Conservation (phyloP, 2,329 filamentous ascomycete species). For the Dothistroma pini region DNA sequence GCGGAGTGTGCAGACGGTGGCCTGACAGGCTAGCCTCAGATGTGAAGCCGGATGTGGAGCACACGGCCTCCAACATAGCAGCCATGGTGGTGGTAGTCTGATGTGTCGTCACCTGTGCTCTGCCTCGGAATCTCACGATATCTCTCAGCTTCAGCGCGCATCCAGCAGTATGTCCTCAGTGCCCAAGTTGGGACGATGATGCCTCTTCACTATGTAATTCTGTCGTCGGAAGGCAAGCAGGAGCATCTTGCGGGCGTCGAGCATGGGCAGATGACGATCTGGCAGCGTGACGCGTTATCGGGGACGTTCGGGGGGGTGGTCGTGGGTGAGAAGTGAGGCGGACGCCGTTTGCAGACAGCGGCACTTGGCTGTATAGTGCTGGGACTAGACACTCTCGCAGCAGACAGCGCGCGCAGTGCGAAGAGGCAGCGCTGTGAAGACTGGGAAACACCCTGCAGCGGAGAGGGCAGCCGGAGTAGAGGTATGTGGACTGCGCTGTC, state of each 20-base stretch:
- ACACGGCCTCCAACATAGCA: constrained; percentile 23
- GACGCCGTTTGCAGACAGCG: constrained; percentile 11
- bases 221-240: constrained; percentile 25
- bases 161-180: constrained; percentile 15
- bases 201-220: constrained; percentile 31
- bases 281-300: constrained; percentile 19
- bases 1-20: constrained; percentile 28
- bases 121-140: not conserved
- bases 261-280: constrained; percentile 6
- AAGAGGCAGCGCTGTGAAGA: constrained; percentile 2
- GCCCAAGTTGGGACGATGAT: constrained; percentile 28
- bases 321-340: constrained; percentile 7
- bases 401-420: not conserved
- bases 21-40: constrained; percentile 24
- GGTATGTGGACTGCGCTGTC: constrained; percentile 4
- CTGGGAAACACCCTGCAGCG: constrained; percentile 16
- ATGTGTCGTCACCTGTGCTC: constrained; percentile 1
- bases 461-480: not conserved
- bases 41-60: constrained; percentile 25
- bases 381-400: constrained; percentile 9
- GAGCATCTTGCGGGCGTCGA: constrained; percentile 29
- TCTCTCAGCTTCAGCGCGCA: constrained; percentile 29
- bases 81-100: constrained; percentile 9
- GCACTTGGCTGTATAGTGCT: constrained; percentile 4
- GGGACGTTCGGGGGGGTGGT: constrained; percentile 4